phyloP scores from a whole-genome alignment of 257 asterid genomes.

The Pogostemon cablin region DNA sequence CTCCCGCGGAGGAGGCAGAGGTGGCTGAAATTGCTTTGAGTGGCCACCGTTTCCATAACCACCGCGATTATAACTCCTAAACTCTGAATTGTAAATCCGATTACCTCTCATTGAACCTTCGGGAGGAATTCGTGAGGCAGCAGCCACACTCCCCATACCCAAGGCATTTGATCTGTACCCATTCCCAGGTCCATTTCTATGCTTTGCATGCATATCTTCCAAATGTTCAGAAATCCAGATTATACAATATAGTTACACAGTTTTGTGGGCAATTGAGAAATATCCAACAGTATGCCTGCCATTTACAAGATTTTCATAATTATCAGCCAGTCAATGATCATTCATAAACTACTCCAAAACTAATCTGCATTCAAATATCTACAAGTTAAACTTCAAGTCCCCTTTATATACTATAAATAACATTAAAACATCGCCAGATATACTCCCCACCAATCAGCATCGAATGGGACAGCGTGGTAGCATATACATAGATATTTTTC shows the following conservation, averaged over 20 bases:
- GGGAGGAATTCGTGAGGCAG: conserved; percentile 66
- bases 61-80: conserved; percentile 62
- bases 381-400: conserved; percentile 1
- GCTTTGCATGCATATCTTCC: conserved; percentile 68
- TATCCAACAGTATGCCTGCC: conserved; percentile 35
- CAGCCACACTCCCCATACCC: conserved; percentile 61
- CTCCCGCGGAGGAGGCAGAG: conserved; percentile 51
- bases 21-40: conserved; percentile 57
- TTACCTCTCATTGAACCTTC: conserved; percentile 72
- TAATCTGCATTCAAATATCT: conserved; percentile 15
- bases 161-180: conserved; percentile 68
- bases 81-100: conserved; percentile 59
- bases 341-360: not conserved
- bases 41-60: conserved; percentile 79
- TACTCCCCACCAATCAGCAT: not conserved
- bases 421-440: conserved; percentile 13
- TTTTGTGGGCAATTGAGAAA: conserved; percentile 15
- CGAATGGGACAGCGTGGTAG: not conserved
- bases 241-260: not conserved
- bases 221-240: conserved; percentile 23
- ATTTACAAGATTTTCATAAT: conserved; percentile 16
- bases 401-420: conserved; percentile 1
- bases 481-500: not conserved
- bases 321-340: not conserved
- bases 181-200: conserved; percentile 71